Conservation (phyloP, 306 rosid genomes). For the Trifolium fragiferum region DNA sequence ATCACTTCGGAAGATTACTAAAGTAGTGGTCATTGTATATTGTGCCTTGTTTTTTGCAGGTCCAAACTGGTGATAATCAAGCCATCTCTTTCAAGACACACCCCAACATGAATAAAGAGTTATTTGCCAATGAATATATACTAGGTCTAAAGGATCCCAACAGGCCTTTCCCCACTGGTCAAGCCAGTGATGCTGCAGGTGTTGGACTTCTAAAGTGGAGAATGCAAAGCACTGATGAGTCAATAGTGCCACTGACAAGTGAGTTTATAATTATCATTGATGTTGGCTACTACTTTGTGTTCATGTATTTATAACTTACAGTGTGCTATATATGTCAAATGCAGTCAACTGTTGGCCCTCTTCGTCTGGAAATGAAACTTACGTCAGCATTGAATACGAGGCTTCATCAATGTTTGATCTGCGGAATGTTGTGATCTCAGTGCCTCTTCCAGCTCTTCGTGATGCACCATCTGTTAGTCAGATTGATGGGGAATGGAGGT, state of each 20-base stretch:
- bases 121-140: slow-evolving; percentile 73
- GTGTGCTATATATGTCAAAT: slow-evolving; percentile 39
- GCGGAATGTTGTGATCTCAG: slow-evolving; percentile 76
- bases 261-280: slow-evolving; percentile 42
- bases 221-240: slow-evolving; percentile 86
- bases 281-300: slow-evolving; percentile 10
- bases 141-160: slow-evolving; percentile 78
- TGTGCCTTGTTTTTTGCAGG: slow-evolving; percentile 60
- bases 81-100: slow-evolving; percentile 92
- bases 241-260: slow-evolving; percentile 80
- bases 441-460: slow-evolving; percentile 94
- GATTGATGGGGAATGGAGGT: slow-evolving; percentile 95
- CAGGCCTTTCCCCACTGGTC: slow-evolving; percentile 93
- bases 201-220: slow-evolving; percentile 89
- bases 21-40: background rate
- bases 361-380: slow-evolving; percentile 94
- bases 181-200: slow-evolving; percentile 78
- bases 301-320: slow-evolving; percentile 26
- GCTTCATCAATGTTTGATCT: slow-evolving; percentile 87
- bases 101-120: slow-evolving; percentile 93
- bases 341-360: slow-evolving; percentile 99
- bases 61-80: slow-evolving; percentile 82
- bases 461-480: slow-evolving; percentile 90
- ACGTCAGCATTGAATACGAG: slow-evolving; percentile 93
- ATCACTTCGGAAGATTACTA: background rate